These are phyloP conservation scores for Vaccinium darrowii DNA, from an alignment of 148 eudicot species.

Conservation along the genomic window DNA sequence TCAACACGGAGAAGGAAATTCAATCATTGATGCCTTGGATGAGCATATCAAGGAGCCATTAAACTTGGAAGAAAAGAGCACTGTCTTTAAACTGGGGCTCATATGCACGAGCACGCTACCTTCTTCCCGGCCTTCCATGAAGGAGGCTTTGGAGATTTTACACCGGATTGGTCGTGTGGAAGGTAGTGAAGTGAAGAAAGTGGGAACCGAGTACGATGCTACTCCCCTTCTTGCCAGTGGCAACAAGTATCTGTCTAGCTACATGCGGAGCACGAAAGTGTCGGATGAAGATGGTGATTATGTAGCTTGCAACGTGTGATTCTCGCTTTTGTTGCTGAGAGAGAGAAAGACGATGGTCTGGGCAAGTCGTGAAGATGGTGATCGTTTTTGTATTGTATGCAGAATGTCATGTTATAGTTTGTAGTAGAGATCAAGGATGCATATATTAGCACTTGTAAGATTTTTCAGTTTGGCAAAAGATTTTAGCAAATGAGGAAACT, in stretches of 20 bases:
- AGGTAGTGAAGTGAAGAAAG: conserved; percentile 26
- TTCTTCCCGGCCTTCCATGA: conserved; percentile 56
- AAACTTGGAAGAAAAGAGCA: conserved; percentile 44
- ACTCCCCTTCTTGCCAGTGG: conserved; percentile 36
- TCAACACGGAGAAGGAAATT: conserved; percentile 33
- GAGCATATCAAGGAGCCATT: conserved; percentile 25
- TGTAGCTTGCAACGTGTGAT: conserved; percentile 23
- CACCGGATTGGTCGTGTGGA: conserved; percentile 23
- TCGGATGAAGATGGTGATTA: conserved; percentile 28
- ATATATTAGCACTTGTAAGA: background rate
- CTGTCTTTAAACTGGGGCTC: conserved; percentile 48
- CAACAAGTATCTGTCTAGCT: conserved; percentile 22
- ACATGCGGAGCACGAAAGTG: conserved; percentile 29
- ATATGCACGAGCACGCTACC: conserved; percentile 52
- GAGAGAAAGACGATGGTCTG: background rate
- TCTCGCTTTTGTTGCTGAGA: background rate
- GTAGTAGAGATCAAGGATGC: background rate
- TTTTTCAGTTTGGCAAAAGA: background rate
- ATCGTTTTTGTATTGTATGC: background rate
- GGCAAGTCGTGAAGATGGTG: background rate
- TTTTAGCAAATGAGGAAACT: no score
- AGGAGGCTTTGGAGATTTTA: conserved; percentile 50
- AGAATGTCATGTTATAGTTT: background rate
- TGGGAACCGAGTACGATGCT: conserved; percentile 28
- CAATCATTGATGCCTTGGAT: conserved; percentile 37